Evolutionary conservation across 768 basidiomycete species (phyloP).

Genomic region (Mycena albidolilacea): DNA sequence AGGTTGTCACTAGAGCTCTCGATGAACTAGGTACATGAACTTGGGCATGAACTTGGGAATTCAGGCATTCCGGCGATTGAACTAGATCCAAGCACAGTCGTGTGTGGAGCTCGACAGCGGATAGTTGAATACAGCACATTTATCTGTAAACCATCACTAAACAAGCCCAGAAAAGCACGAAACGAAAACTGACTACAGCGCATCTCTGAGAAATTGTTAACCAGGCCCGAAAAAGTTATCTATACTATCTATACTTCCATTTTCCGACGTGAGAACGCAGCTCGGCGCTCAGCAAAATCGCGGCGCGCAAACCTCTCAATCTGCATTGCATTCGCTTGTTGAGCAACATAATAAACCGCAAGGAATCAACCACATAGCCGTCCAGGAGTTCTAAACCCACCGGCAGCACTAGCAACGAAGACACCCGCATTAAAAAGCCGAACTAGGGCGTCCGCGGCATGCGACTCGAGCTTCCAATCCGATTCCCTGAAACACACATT

Average conservation of each 20-base stretch:
- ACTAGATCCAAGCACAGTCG: too few species aligned
- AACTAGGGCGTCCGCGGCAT: background rate
- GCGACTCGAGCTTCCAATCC: background rate
- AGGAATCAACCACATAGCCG: background rate
- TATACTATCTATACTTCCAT: background rate
- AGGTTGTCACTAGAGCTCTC: too few species aligned
- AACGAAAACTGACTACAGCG: background rate
- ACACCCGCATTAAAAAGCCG: background rate
- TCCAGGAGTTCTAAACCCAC: background rate
- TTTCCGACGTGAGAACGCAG: background rate
- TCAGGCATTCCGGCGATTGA: too few species aligned
- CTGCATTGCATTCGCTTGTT: background rate
- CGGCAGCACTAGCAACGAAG: constrained; percentile 1
- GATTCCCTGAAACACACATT: background rate
- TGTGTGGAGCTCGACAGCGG: too few species aligned
- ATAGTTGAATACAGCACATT: background rate
- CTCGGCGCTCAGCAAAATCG: background rate
- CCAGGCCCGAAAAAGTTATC: background rate
- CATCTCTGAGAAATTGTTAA: background rate
- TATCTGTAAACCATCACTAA: background rate
- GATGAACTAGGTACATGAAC: too few species aligned
- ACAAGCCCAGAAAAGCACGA: background rate
- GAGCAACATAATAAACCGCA: background rate
- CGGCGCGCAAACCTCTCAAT: background rate
- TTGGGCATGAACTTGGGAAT: too few species aligned